Conservation (phyloP, 345 rosid species). For the Xanthoceras sorbifolium region DNA sequence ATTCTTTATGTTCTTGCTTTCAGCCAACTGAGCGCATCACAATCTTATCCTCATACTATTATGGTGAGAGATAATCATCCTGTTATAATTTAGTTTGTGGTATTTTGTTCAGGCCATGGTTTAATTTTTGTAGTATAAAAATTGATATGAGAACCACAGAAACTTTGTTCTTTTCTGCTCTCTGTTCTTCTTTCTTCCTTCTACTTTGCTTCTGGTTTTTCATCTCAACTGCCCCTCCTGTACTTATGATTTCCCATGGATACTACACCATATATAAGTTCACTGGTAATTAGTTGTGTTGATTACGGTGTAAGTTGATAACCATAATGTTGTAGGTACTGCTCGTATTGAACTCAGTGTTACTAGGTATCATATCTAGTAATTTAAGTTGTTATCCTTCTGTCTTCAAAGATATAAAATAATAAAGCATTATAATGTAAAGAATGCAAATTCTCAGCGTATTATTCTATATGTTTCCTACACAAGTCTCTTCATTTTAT, state of each 20-base stretch:
- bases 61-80: constrained; percentile 42
- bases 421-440: background rate
- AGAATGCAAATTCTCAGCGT: background rate
- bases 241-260: background rate
- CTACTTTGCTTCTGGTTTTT: background rate
- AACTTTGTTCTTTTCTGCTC: background rate
- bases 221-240: background rate
- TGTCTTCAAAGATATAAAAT: background rate
- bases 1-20: constrained; percentile 11
- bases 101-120: background rate
- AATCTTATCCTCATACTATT: constrained; percentile 81
- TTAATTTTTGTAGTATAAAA: background rate
- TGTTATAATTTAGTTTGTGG: constrained; percentile 4
- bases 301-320: background rate
- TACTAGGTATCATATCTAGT: background rate
- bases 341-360: background rate
- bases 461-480: background rate
- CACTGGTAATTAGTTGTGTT: background rate
- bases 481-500: background rate
- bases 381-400: background rate
- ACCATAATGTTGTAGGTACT: background rate
- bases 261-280: background rate
- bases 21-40: constrained; percentile 86
- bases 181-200: background rate
- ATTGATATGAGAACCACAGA: background rate